A percentile compares a stretch with the other conserved stretches of the same genome.
Evolutionary conservation across 2,329 filamentous ascomycete genomes (phyloP).

Genomic region (Blastomyces percursus): DNA sequence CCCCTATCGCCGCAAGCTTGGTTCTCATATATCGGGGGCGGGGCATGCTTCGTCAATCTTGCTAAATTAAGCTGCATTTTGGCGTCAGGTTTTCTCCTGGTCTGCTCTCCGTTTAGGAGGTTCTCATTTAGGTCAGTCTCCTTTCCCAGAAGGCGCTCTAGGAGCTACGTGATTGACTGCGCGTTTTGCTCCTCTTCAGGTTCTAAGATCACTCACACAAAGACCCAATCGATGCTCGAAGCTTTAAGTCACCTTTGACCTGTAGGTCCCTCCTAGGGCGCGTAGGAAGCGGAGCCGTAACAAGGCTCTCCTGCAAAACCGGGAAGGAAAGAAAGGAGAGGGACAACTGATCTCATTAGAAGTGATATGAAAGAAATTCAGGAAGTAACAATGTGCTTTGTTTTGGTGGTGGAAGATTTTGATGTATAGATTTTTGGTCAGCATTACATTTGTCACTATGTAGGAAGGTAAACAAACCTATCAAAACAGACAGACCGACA

Average conservation of each 20-base stretch:
- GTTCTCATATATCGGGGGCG: not conserved
- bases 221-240: not conserved
- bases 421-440: not conserved
- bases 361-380: not conserved
- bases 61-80: not conserved
- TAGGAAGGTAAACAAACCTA: not conserved
- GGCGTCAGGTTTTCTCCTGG: not conserved
- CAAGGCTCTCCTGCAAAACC: not conserved
- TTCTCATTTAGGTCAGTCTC: not conserved
- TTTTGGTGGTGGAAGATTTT: not conserved
- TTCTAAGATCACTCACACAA: not conserved
- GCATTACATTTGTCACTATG: not conserved
- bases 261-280: not conserved
- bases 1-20: constrained; percentile 1
- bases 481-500: not conserved
- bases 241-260: not conserved
- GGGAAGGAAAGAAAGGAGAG: not conserved
- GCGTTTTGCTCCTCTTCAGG: not conserved
- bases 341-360: not conserved
- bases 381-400: not conserved
- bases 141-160: not conserved
- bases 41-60: not conserved
- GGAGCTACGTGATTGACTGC: not conserved
- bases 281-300: not conserved
- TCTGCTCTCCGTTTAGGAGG: not conserved